phyloP scores from a whole-genome alignment of 106 monocot genomes.

The Acanthochlamys bracteata region DNA sequence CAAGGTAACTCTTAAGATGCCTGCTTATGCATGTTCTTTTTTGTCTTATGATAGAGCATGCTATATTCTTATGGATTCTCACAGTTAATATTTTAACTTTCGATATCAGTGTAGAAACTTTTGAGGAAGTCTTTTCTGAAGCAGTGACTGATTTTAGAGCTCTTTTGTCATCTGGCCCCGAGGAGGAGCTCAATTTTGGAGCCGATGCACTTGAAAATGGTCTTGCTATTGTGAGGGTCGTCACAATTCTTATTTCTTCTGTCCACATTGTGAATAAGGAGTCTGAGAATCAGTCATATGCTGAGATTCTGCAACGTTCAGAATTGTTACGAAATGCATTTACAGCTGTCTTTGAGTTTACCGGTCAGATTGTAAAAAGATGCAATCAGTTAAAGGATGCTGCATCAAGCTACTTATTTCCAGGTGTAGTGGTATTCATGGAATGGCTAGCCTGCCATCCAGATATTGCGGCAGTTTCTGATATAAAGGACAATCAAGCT shows the following conservation, averaged over 20 bases:
- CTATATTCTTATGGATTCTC: too few species aligned
- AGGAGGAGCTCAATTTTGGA: slow-evolving; percentile 76
- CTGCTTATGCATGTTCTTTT: not conserved
- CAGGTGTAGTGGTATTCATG: slow-evolving; percentile 76
- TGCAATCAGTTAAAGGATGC: slow-evolving; percentile 49
- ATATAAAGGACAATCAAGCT: slow-evolving; percentile 65
- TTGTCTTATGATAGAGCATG: not conserved
- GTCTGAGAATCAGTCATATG: slow-evolving; percentile 77
- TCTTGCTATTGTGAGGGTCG: slow-evolving; percentile 48
- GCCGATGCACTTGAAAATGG: slow-evolving; percentile 55
- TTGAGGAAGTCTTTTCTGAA: slow-evolving; percentile 63
- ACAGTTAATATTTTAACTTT: not conserved
- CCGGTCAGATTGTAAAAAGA: slow-evolving; percentile 61
- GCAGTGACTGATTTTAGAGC: slow-evolving; percentile 40
- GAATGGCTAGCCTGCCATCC: slow-evolving; percentile 90
- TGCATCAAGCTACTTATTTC: slow-evolving; percentile 72
- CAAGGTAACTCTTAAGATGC: slow-evolving; percentile 38
- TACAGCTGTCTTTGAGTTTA: slow-evolving; percentile 75
- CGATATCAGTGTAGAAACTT: slow-evolving; percentile 70
- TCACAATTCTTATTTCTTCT: slow-evolving; percentile 77
- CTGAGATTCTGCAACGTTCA: slow-evolving; percentile 79
- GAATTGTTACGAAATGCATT: slow-evolving; percentile 85
- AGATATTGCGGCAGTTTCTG: slow-evolving; percentile 48
- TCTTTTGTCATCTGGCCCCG: slow-evolving; percentile 71
- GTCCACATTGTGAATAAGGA: slow-evolving; percentile 83